phyloP scores from a whole-genome alignment of 202 grass and related monocot species.

The Elaeis oleifera region DNA sequence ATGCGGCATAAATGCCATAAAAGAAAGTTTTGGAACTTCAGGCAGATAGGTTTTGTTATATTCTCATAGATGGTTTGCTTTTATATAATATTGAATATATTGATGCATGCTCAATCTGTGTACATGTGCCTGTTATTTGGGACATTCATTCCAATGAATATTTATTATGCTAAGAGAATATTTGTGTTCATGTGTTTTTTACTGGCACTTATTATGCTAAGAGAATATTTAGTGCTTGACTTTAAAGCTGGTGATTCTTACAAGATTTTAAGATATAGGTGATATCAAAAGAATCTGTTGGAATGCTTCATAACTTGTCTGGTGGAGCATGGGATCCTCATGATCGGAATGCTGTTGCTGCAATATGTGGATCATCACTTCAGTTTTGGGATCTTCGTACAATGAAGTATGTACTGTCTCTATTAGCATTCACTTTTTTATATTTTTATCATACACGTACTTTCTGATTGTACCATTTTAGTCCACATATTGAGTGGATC shows the following conservation, averaged over 20 bases:
- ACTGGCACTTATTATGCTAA: too few species aligned
- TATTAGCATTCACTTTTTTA: background rate
- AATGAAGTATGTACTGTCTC: conserved; percentile 53
- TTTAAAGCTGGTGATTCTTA: conserved; percentile 10
- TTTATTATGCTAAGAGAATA: too few species aligned
- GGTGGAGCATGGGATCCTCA: conserved; percentile 97
- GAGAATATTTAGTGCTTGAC: too few species aligned
- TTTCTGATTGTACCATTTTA: too few species aligned
- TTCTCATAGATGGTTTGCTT: background rate
- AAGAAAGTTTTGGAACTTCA: too few species aligned
- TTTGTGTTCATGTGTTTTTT: too few species aligned
- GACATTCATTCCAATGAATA: too few species aligned
- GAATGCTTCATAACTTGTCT: conserved; percentile 79
- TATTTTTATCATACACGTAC: too few species aligned
- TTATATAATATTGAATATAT: conserved; percentile 7
- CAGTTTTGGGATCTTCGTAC: conserved; percentile 94
- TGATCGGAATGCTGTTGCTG: conserved; percentile 62
- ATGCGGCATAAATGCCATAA: too few species aligned
- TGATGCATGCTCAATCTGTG: background rate
- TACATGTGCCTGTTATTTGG: too few species aligned
- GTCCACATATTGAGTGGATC: too few species aligned
- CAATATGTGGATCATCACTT: conserved; percentile 80
- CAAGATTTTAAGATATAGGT: conserved; percentile 38
- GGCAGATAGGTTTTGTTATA: too few species aligned
- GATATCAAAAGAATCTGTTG: conserved; percentile 71